phyloP scores from a whole-genome alignment of 768 basidiomycete genomes.

The Termitomyces sp. region DNA sequence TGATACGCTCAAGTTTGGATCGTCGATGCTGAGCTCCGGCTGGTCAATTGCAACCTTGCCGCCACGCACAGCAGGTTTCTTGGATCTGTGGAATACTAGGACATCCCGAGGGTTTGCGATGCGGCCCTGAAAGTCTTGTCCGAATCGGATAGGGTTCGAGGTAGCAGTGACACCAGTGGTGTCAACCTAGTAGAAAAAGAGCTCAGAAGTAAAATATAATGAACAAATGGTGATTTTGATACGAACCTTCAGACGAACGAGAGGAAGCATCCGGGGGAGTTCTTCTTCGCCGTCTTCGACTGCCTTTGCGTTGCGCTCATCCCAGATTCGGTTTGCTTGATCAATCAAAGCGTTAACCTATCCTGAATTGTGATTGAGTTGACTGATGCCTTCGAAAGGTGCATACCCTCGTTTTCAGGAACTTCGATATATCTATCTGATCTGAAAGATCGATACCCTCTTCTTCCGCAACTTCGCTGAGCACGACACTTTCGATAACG shows the following conservation, averaged over 20 bases:
- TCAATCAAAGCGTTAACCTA: constrained; percentile 79
- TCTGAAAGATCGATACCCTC: constrained; percentile 73
- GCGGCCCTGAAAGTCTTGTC: constrained; percentile 86
- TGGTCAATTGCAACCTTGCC: constrained; percentile 65
- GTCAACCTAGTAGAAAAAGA: constrained; percentile 56
- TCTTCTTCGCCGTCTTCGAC: constrained; percentile 56
- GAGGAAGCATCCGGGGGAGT: constrained; percentile 71
- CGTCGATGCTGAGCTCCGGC: constrained; percentile 79
- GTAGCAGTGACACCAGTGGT: constrained; percentile 87
- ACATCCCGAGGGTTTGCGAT: constrained; percentile 95
- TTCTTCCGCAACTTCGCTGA: constrained; percentile 75
- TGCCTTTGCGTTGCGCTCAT: constrained; percentile 63
- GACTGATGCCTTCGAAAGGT: neutral
- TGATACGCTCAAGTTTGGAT: constrained; percentile 55
- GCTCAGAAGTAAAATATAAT: neutral
- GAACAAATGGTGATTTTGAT: neutral
- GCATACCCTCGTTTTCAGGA: constrained; percentile 61
- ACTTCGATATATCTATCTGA: constrained; percentile 79
- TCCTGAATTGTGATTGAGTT: neutral
- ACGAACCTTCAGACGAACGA: constrained; percentile 75
- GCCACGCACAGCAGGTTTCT: constrained; percentile 45
- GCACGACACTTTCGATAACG: constrained; percentile 74
- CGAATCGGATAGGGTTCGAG: constrained; percentile 95
- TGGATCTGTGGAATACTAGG: constrained; percentile 83
- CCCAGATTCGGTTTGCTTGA: constrained; percentile 72